Evolutionary conservation across 2,329 filamentous ascomycete species (phyloP).

Genomic region (Sporothrix dimorphospora): DNA sequence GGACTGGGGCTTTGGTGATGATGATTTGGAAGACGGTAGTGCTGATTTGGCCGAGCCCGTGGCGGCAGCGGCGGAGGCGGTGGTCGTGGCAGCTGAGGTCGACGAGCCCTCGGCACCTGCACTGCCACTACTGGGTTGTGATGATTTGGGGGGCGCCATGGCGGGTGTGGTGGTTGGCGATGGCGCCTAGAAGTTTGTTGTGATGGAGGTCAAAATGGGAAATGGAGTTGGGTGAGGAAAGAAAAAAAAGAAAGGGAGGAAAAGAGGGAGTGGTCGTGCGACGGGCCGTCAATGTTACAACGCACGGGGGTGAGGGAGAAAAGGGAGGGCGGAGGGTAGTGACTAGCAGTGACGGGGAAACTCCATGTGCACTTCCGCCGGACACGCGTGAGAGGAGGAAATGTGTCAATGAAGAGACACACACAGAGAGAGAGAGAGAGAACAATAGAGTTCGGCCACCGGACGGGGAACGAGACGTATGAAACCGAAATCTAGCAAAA

Average conservation of each 20-base stretch:
- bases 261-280: neutral
- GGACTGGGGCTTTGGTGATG: conserved; percentile 23
- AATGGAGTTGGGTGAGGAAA: neutral
- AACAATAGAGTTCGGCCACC: neutral
- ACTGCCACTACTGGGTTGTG: conserved; percentile 23
- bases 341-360: neutral
- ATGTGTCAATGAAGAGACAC: neutral
- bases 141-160: conserved; percentile 33
- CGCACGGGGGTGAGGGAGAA: conserved; percentile 20
- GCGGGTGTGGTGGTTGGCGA: conserved; percentile 14
- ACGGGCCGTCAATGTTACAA: neutral
- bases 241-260: neutral
- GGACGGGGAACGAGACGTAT: neutral
- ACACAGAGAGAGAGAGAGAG: conserved; percentile 11
- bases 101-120: conserved; percentile 21
- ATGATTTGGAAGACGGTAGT: conserved; percentile 16
- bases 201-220: conserved; percentile 3
- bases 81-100: conserved; percentile 1
- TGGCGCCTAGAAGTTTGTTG: conserved; percentile 20
- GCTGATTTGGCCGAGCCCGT: conserved; percentile 26
- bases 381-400: neutral
- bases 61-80: conserved; percentile 2
- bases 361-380: neutral
- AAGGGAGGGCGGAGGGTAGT: conserved; percentile 6
- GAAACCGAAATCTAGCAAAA: conserved; percentile 12